These are phyloP conservation scores for Pythium insidiosum DNA, from an alignment of 352 stramenopile genomes.

Conservation along the genomic window DNA sequence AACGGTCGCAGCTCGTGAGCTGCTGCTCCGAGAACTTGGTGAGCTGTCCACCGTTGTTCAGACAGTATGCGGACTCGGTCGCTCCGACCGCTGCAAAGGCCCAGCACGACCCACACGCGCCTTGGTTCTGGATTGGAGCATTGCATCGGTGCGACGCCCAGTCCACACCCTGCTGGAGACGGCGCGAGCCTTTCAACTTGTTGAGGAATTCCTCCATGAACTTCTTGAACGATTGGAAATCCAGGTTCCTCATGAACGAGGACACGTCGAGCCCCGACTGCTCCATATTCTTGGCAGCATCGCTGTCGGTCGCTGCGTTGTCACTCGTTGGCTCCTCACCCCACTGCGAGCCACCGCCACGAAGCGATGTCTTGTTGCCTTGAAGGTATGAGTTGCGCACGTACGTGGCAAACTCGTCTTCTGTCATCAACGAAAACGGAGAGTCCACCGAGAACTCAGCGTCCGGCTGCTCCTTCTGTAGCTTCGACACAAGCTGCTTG, in stretches of 20 bases:
- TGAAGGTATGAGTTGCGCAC: constrained; percentile 11
- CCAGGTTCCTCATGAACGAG: constrained; percentile 4
- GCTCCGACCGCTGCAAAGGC: constrained; percentile 19
- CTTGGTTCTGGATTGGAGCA: constrained; percentile 21
- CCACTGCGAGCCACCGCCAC: background rate
- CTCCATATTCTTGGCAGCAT: background rate
- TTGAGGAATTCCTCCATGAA: background rate
- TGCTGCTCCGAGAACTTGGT: constrained; percentile 18
- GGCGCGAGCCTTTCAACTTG: background rate
- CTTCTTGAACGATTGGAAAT: constrained; percentile 2
- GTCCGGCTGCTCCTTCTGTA: constrained; percentile 12
- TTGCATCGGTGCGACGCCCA: constrained; percentile 11
- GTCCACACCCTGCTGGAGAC: constrained; percentile 3
- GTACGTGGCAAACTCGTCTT: constrained; percentile 15
- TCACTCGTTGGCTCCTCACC: constrained; percentile 2
- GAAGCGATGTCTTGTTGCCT: background rate
- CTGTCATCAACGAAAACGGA: constrained; percentile 19
- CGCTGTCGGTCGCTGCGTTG: background rate
- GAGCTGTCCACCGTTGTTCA: constrained; percentile 5
- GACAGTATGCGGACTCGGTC: constrained; percentile 13
- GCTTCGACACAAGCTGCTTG: constrained; percentile 4
- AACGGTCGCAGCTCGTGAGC: constrained; percentile 16
- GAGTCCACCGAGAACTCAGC: constrained; percentile 14
- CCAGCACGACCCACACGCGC: constrained; percentile 28
- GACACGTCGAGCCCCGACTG: background rate